A percentile compares a stretch with the other conserved stretches of the same genome.
These are phyloP conservation scores for Colletotrichum lini DNA, from an alignment of 2,329 filamentous ascomycete genomes.

Conservation along the genomic window DNA sequence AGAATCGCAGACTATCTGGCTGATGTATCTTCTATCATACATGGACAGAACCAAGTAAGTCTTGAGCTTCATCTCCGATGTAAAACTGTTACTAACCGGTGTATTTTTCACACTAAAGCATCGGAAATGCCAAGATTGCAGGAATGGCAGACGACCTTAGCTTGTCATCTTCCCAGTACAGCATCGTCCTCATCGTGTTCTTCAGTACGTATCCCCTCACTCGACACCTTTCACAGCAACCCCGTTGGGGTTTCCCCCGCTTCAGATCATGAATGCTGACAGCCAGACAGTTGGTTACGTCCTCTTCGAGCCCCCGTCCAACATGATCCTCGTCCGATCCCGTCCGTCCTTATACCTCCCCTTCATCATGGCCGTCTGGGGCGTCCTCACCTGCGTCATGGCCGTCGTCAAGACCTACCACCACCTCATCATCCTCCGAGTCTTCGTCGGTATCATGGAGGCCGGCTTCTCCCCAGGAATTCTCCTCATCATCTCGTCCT, in stretches of 20 bases:
- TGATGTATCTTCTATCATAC: slow-evolving; percentile 72
- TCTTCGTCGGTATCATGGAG: slow-evolving; percentile 70
- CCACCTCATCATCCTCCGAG: slow-evolving; percentile 51
- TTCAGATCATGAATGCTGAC: not conserved
- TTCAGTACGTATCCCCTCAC: slow-evolving; percentile 57
- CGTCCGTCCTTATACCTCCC: slow-evolving; percentile 27
- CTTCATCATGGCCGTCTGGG: slow-evolving; percentile 42
- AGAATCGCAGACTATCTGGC: slow-evolving; percentile 49
- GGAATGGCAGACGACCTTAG: slow-evolving; percentile 59
- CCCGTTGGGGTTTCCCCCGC: not conserved
- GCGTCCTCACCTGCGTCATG: slow-evolving; percentile 47
- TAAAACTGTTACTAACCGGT: not conserved
- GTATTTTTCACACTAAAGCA: slow-evolving; percentile 48
- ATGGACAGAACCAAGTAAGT: slow-evolving; percentile 63
- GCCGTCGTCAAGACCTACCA: slow-evolving; percentile 43
- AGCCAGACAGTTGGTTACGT: slow-evolving; percentile 43
- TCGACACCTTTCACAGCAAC: not conserved
- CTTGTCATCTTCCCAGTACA: slow-evolving; percentile 73
- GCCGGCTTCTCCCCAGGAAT: slow-evolving; percentile 73
- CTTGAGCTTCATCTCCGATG: not conserved
- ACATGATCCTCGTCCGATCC: slow-evolving; percentile 36
- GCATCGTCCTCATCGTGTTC: slow-evolving; percentile 73
- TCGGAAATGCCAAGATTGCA: slow-evolving; percentile 70
- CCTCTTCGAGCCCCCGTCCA: slow-evolving; percentile 49
- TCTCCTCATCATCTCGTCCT: slow-evolving; percentile 74